Percentiles rank a stretch among this genome's conserved stretches.
phyloP scores from a whole-genome alignment of 2,329 filamentous ascomycete genomes.

The Aspergillus hortae region DNA sequence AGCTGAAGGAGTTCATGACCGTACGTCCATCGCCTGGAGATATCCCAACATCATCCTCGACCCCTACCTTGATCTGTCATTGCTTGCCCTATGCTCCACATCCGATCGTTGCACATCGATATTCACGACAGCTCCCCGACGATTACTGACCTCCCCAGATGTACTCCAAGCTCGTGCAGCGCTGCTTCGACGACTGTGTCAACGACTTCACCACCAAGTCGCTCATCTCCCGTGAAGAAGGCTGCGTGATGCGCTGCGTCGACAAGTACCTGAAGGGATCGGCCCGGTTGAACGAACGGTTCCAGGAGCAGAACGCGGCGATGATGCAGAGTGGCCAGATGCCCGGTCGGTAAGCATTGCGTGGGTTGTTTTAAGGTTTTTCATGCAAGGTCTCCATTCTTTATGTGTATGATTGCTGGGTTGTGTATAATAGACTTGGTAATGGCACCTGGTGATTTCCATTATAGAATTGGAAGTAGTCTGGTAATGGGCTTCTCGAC shows the following conservation, averaged over 20 bases:
- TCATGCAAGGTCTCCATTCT: neutral
- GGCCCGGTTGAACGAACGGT: slow-evolving; percentile 85
- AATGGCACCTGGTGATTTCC: slow-evolving; percentile 11
- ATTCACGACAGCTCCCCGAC: too few relatives aligned
- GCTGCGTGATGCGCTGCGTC: slow-evolving; percentile 91
- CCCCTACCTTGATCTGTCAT: neutral
- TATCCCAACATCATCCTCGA: neutral
- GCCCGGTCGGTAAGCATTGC: slow-evolving; percentile 35
- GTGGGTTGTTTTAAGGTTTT: slow-evolving; percentile 6
- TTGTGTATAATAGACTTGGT: slow-evolving; percentile 19
- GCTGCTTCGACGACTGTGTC: slow-evolving; percentile 94
- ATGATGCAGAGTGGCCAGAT: slow-evolving; percentile 61
- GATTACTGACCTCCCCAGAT: slow-evolving; percentile 44
- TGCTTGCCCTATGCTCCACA: too few relatives aligned
- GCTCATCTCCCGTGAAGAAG: slow-evolving; percentile 79
- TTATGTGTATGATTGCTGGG: slow-evolving; percentile 1
- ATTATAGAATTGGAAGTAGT: too few relatives aligned
- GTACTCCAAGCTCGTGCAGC: slow-evolving; percentile 58
- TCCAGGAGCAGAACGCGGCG: slow-evolving; percentile 69
- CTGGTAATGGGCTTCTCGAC: too few relatives aligned
- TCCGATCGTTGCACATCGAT: too few relatives aligned
- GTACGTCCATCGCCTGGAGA: slow-evolving; percentile 54
- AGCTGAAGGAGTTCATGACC: slow-evolving; percentile 98
- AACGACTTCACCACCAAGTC: slow-evolving; percentile 99
- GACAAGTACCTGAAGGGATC: slow-evolving; percentile 93